Base-by-base conservation (phyloP, 1,284 basidiomycete species). In the Naganishia sp. region DNA sequence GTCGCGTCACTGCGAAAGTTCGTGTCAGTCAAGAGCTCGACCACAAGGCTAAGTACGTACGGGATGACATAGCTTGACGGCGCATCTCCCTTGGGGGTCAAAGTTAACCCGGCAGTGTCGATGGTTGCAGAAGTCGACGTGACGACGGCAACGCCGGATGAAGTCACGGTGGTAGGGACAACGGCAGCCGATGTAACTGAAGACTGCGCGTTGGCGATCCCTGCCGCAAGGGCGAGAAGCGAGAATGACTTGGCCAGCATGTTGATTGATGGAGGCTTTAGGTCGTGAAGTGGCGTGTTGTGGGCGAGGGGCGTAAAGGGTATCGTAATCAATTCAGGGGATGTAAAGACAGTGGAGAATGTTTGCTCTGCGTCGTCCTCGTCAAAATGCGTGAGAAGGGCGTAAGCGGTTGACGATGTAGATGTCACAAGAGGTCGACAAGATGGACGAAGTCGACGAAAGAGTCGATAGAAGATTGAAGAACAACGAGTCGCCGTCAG, bases 1-100 rank as follows among this genome's bases (percentile, higher is more conserved):
- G 81, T 83, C 55, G 90, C 79, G 18, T 66, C 49, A 60, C 66
- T 66, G 31, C 16, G 33, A 21, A 43, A 23, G 36, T 13, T 55
- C 15, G 31, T 49, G 28, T 55, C 23, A 59, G 52, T 18, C 25
- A 16, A 28, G 15, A 28, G 23, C 18, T 18, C 7, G 13, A n/a
- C 46, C 53, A 28, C 10, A 33, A 13, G 33, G 7, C 45, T 21
- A 42, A 36, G 25, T 1, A 78, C 78, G 72, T 50, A 79, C 78
- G 77, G 75, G 64, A 79, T 73, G 18, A 69, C 65, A 67, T 74
- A 75, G 21, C 77, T 75, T 13, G 60, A 25, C 36, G 73, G 73
- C 23, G 59, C 53, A 15, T 69, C 71, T 18, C 68, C 69, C 31
- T 71, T 52, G 31, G 75, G 71, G 15, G 72, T 71, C 55, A 74